Percentiles rank a stretch among this genome's conserved stretches.
Evolutionary conservation across 108 stramenopile species (phyloP).

Genomic region (Discostella pseudostelligera): DNA sequence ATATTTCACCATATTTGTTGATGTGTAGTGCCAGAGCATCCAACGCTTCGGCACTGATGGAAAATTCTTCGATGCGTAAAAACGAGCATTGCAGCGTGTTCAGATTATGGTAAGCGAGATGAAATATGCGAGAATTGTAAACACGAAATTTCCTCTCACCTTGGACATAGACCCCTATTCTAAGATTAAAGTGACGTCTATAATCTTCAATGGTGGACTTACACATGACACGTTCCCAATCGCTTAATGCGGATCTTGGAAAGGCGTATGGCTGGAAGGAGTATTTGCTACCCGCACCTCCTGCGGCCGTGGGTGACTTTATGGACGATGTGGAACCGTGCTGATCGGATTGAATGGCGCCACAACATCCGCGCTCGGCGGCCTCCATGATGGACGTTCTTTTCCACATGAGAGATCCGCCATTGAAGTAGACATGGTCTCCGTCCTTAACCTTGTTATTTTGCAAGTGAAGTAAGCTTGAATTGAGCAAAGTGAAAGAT

Average conservation of each 20-base stretch:
- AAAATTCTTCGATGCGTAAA: conserved; percentile 43
- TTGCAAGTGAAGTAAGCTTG: not conserved
- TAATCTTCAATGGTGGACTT: conserved; percentile 58
- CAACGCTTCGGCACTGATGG: conserved; percentile 50
- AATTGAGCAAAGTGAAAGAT: not conserved
- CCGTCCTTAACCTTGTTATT: conserved; percentile 34
- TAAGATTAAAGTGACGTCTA: conserved; percentile 50
- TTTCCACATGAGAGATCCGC: conserved; percentile 59
- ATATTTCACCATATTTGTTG: conserved; percentile 47
- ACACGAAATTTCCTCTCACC: conserved; percentile 17
- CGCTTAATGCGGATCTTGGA: conserved; percentile 31
- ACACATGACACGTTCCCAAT: conserved; percentile 47
- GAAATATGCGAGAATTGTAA: not conserved
- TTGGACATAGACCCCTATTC: conserved; percentile 66
- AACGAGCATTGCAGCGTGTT: not conserved
- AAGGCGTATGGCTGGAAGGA: conserved; percentile 59
- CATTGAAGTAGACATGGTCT: conserved; percentile 65
- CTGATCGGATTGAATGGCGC: conserved; percentile 21
- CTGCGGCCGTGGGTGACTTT: conserved; percentile 10
- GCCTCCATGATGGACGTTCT: conserved; percentile 43
- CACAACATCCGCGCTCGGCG: conserved; percentile 46
- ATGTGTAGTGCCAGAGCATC: conserved; percentile 44
- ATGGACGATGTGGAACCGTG: conserved; percentile 16
- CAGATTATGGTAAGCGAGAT: no score
- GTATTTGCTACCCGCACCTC: conserved; percentile 21